phyloP scores from a whole-genome alignment of 1,284 basidiomycete genomes.

The Puccinia polysora region DNA sequence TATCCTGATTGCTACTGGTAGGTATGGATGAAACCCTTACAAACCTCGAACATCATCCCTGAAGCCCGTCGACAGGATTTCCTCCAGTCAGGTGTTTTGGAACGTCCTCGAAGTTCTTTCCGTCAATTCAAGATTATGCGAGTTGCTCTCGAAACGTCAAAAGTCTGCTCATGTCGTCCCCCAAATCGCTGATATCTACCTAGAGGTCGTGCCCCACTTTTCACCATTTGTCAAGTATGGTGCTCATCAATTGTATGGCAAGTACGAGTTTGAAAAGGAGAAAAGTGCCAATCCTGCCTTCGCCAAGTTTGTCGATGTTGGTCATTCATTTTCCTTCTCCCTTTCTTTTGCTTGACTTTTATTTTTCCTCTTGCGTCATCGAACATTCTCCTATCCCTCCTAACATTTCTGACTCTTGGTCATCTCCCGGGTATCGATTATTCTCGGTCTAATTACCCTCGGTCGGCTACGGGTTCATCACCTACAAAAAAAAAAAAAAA shows the following conservation, averaged over 20 bases:
- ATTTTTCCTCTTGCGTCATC: background rate
- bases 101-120: conserved; percentile 90
- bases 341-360: background rate
- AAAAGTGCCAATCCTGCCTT: conserved; percentile 90
- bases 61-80: conserved; percentile 75
- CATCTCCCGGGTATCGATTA: background rate
- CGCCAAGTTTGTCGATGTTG: conserved; percentile 87
- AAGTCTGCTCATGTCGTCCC: conserved; percentile 90
- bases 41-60: conserved; percentile 69
- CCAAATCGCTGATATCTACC: conserved; percentile 81
- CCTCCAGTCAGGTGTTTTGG: conserved; percentile 93
- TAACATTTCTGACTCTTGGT: background rate
- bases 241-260: conserved; percentile 93
- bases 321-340: conserved; percentile 52
- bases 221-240: conserved; percentile 89
- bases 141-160: conserved; percentile 91
- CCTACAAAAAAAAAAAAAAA: conserved; percentile 43
- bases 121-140: conserved; percentile 81
- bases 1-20: conserved; percentile 51
- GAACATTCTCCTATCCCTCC: no score
- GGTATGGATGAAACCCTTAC: conserved; percentile 86
- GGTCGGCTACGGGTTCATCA: background rate
- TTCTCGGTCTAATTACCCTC: no score
- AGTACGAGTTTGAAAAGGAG: conserved; percentile 99
- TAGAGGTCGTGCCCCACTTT: conserved; percentile 83